Conservation (phyloP, 164 flowering plant genomes). For the Magnolia kwangsiensis region DNA sequence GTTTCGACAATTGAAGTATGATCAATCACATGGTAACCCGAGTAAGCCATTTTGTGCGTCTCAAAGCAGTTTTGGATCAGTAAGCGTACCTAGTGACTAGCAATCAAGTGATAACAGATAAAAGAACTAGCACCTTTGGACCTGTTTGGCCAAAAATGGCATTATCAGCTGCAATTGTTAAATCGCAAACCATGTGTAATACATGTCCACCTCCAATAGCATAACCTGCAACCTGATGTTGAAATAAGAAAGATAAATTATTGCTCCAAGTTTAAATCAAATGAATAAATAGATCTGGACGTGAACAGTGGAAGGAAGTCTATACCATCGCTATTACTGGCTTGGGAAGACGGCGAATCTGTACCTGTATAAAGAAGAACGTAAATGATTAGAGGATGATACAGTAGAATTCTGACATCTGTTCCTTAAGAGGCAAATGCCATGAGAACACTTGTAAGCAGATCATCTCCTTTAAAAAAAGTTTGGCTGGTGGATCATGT, state of each 20-base stretch:
- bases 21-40: no score
- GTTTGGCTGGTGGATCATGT: neutral
- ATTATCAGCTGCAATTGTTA: slow-evolving; percentile 94
- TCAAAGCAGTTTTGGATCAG: no score
- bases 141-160: slow-evolving; percentile 92
- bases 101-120: neutral
- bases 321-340: slow-evolving; percentile 98
- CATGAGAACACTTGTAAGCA: neutral
- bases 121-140: slow-evolving; percentile 66
- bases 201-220: slow-evolving; percentile 97
- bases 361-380: slow-evolving; percentile 47
- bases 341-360: slow-evolving; percentile 90
- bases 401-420: neutral
- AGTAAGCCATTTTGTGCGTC: no score
- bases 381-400: neutral
- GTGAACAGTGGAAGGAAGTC: neutral
- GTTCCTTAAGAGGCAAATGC: neutral
- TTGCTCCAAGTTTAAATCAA: neutral
- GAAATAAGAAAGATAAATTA: neutral
- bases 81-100: neutral
- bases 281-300: neutral
- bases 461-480: neutral
- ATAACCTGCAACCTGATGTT: slow-evolving; percentile 89
- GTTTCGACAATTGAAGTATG: no score
- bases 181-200: slow-evolving; percentile 94